Base-by-base conservation (phyloP, 1,139 yeast species). In the Yamadazyma sp. region DNA sequence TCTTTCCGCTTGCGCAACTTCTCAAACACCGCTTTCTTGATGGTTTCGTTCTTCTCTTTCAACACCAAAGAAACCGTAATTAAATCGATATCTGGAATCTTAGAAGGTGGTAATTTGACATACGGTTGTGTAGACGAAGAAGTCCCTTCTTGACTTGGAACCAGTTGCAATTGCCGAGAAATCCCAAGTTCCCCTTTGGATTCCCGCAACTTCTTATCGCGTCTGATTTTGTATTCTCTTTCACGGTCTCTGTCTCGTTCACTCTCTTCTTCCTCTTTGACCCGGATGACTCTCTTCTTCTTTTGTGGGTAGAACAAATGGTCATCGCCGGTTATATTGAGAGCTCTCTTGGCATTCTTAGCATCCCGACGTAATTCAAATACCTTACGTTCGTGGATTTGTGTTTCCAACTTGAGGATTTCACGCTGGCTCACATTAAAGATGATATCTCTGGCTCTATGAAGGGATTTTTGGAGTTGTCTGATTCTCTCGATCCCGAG, bases 1-100 rank as follows among this genome's bases (percentile, higher is more conserved):
- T 78, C 79, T 42, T 77, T 78, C 40, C 97, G 73, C 46, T 82
- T 81, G 37, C 81, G 79, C 58, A 92, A 71, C 58, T 87, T 86
- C 50, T 87, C 95, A 48, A 82, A 77, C 35, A 92, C 96, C 10
- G 88, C 94, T 40, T 82, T 76, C 47, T 81, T 81, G 47, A 90
- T 83, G 13, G 89, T 84, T 40, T 76, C 81, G 48, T 88, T 85
- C 63, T 89, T 88, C 46, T 83, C 94, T 39, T 77, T 72, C 43
- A 86, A 66, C 17, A 88, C 82, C 38, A 80, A 75, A 37, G 87
- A 87, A 17, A 90, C 90, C 5, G 96, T 86, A 27, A 86, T 82
- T 49, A 90, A 71, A 38, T 88, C 95, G 76, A 90, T 76, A 61
- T 90, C 97, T 10, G 97, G 97, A 50, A 90, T 86, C 64, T 89